Percentiles rank a stretch among this genome's conserved stretches.
Evolutionary conservation across 495 filamentous ascomycete genomes (phyloP).

Genomic region (Podospora pseudopauciseta): DNA sequence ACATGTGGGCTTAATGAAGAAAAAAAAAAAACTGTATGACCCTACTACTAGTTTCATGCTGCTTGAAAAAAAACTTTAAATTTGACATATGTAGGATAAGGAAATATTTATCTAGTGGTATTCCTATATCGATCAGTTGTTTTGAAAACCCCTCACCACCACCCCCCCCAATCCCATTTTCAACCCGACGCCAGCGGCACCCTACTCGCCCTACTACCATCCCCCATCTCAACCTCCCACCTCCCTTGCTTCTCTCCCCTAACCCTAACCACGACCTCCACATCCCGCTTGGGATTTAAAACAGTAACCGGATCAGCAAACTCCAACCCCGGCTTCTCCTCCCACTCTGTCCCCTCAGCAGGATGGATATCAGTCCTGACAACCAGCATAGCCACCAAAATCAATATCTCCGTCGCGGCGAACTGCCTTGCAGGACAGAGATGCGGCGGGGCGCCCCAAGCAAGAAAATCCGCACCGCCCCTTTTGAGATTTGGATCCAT

Average conservation of each 20-base stretch:
- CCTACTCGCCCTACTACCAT: not conserved
- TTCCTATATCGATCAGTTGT: too few species aligned
- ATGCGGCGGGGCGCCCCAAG: not conserved
- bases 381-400: not conserved
- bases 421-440: not conserved
- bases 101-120: too few species aligned
- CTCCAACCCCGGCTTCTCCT: not conserved
- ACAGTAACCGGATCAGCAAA: not conserved
- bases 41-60: too few species aligned
- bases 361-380: not conserved
- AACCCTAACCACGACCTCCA: not conserved
- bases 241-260: not conserved
- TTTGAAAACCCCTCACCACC: too few species aligned
- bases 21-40: too few species aligned
- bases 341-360: not conserved
- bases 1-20: too few species aligned
- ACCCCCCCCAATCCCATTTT: too few species aligned
- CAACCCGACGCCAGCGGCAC: not conserved
- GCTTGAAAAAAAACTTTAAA: too few species aligned
- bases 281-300: not conserved
- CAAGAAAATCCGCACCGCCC: not conserved
- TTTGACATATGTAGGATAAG: too few species aligned
- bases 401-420: not conserved
- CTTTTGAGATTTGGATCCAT: not conserved
- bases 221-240: not conserved